These are phyloP conservation scores for Strobilomyces confusus DNA, from an alignment of 768 basidiomycete species.

Conservation along the genomic window DNA sequence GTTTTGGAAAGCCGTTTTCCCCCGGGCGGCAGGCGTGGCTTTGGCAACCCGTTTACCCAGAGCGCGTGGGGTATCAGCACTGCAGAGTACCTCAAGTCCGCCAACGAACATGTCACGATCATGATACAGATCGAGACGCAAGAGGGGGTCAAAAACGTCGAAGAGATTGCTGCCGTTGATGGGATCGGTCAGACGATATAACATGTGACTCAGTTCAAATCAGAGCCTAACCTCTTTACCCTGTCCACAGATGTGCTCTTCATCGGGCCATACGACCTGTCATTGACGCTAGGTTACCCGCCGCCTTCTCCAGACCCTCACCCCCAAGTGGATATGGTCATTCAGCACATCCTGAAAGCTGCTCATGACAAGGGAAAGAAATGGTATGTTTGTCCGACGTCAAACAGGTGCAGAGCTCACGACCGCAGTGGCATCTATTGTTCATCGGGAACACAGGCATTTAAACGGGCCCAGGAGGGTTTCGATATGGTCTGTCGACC, in stretches of 20 bases:
- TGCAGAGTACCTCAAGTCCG: slow-evolving; percentile 48
- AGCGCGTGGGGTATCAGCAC: slow-evolving; percentile 50
- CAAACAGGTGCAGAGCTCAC: neutral
- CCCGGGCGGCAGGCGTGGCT: slow-evolving; percentile 57
- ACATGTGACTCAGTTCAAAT: neutral
- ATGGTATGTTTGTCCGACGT: slow-evolving; percentile 45
- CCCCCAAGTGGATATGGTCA: slow-evolving; percentile 56
- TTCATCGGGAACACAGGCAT: slow-evolving; percentile 41
- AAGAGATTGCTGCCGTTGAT: slow-evolving; percentile 56
- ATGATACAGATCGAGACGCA: slow-evolving; percentile 67
- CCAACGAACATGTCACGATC: slow-evolving; percentile 52
- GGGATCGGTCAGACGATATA: slow-evolving; percentile 47
- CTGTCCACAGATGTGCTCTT: slow-evolving; percentile 45
- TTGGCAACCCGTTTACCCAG: slow-evolving; percentile 62
- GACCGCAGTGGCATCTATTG: slow-evolving; percentile 46
- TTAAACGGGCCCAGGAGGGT: slow-evolving; percentile 43
- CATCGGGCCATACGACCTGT: slow-evolving; percentile 68
- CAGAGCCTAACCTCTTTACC: neutral
- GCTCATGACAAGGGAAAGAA: slow-evolving; percentile 59
- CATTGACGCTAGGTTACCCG: slow-evolving; percentile 56
- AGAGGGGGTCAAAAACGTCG: slow-evolving; percentile 55
- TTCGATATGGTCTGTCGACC: slow-evolving; percentile 27
- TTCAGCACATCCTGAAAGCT: slow-evolving; percentile 48
- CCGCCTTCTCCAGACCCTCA: slow-evolving; percentile 62
- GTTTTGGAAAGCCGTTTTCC: slow-evolving; percentile 60